These are phyloP conservation scores for Voacanga thouarsii DNA, from an alignment of 257 asterid genomes.

Conservation along the genomic window DNA sequence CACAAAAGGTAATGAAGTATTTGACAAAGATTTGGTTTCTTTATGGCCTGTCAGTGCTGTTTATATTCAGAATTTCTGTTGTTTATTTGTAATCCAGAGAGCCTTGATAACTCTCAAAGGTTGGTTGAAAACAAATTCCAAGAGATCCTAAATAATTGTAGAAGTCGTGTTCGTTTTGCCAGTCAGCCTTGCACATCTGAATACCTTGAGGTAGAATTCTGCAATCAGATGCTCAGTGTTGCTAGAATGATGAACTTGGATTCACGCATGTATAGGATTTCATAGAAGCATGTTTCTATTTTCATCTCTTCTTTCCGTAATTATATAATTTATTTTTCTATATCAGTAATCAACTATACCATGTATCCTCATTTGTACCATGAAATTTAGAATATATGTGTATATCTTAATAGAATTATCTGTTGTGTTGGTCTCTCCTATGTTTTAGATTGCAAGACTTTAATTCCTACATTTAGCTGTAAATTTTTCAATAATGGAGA, in stretches of 20 bases:
- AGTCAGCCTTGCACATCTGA: constrained; percentile 87
- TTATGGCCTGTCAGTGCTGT: constrained; percentile 9
- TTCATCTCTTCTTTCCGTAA: neutral
- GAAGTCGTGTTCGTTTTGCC: constrained; percentile 48
- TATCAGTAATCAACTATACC: neutral
- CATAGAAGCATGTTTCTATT: neutral
- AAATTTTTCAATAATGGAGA: neutral
- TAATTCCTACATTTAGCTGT: neutral
- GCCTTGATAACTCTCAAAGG: constrained; percentile 75
- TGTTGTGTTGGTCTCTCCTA: neutral
- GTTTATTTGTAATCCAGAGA: constrained; percentile 42
- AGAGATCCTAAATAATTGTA: constrained; percentile 67
- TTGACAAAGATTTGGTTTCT: constrained; percentile 23
- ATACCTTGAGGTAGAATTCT: constrained; percentile 63
- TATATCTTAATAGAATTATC: too few species aligned
- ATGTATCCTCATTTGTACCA: neutral
- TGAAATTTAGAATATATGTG: too few species aligned
- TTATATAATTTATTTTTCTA: too few species aligned
- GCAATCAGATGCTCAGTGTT: neutral
- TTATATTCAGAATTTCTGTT: constrained; percentile 10
- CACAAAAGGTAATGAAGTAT: constrained; percentile 58
- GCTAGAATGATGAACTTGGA: neutral
- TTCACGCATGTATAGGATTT: neutral
- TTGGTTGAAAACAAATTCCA: constrained; percentile 72
- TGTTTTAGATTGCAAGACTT: neutral